Conservation (phyloP, 1,284 basidiomycete genomes). For the Pterula multifida region DNA sequence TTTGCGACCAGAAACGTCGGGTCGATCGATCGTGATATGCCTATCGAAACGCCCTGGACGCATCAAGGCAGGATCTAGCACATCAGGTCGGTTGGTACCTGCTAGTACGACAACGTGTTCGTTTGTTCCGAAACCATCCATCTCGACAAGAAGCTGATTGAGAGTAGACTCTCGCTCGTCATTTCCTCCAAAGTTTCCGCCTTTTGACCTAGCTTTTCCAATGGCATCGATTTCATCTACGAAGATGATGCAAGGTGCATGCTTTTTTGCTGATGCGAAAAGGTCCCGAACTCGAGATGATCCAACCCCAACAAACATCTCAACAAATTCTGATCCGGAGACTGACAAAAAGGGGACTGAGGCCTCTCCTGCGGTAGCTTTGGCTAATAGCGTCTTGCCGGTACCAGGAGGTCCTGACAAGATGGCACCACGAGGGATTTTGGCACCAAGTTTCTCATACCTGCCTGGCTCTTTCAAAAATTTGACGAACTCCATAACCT, state of each 20-base stretch:
- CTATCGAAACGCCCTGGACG: conserved; percentile 97
- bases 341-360: conserved; percentile 97
- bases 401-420: conserved; percentile 97
- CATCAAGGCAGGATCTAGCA: conserved; percentile 90
- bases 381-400: conserved; percentile 95
- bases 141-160: conserved; percentile 97
- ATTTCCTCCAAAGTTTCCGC: conserved; percentile 85
- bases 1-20: conserved; percentile 87
- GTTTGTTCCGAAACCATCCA: conserved; percentile 96
- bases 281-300: conserved; percentile 95
- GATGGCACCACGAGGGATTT: conserved; percentile 97
- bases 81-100: conserved; percentile 94
- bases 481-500: conserved; percentile 99
- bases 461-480: conserved; percentile 94
- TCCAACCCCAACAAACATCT: conserved; percentile 99
- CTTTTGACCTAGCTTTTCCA: conserved; percentile 89
- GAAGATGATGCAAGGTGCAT: conserved; percentile 97
- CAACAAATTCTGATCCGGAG: conserved; percentile 97
- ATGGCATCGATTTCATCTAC: conserved; percentile 98
- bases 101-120: conserved; percentile 96
- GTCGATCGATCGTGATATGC: conserved; percentile 92
- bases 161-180: conserved; percentile 97
- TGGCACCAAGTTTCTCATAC: conserved; percentile 95
- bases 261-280: conserved; percentile 95
- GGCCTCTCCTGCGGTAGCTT: conserved; percentile 97